Base-by-base conservation (phyloP, 148 eudicot species). In the Camellia lanceoleosa region DNA sequence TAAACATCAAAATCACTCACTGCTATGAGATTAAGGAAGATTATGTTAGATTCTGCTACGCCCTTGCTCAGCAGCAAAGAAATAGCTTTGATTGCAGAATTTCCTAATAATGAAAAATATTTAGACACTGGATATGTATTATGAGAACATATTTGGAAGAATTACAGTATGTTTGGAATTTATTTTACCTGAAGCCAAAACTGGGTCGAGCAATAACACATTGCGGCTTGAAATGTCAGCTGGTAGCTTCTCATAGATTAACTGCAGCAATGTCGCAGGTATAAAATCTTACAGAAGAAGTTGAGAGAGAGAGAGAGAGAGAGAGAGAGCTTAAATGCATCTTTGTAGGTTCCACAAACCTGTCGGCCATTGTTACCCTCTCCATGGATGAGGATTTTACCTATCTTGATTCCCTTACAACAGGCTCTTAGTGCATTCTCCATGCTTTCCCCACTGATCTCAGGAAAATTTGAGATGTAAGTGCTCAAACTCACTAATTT, bases 401-500 rank as follows among this genome's bases (percentile, higher is more conserved):
- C 94, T 1, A 91, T 87, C 68, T 89, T 91, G 74, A 91, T 91
- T 38, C 92, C 94, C 79, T 91, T 91, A 64, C 94, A 91, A 74
- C 94, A 91, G 3, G 91, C 94, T 87, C 94, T 79, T 38, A 91
- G 69, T 55, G 94, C 94, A 80, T 91, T 91, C 85, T 91, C 94
- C 94, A 91, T 91, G 85, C 94, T 91, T 80, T 91, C 94, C 13
- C 92, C 94, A 80, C 94, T 91, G 76, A 63, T 75, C 13, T 49
- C 64, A 85, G 58, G 30, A 83, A 78, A 30, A 76, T 3, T 23
- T 38, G 7, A 55, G 61, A 3, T 55, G 74, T 68, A 42, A 78
- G 66, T 54, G 46, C 62, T 11, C 71, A 77, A 30, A 30, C 8
- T 67, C 15, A 30, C 0, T 0, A 64, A 9, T n/a, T 9, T 43